These are phyloP conservation scores for Knoxia roxburghii DNA, from an alignment of 257 asterid species.

Conservation along the genomic window DNA sequence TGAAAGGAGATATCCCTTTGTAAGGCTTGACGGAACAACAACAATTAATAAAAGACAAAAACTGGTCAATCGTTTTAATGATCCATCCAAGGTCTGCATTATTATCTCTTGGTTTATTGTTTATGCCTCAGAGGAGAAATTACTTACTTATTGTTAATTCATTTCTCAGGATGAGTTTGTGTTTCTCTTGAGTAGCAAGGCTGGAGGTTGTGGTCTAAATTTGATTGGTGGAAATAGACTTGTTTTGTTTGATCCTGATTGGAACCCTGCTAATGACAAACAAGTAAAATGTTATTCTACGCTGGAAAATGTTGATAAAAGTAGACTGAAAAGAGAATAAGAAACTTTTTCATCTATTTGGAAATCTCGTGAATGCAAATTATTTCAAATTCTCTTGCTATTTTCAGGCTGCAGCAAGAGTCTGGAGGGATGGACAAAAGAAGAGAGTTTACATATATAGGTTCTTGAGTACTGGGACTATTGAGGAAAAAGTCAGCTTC, in stretches of 20 bases:
- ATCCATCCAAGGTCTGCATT: slow-evolving; percentile 61
- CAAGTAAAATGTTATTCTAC: slow-evolving; percentile 43
- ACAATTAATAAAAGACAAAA: slow-evolving; percentile 94
- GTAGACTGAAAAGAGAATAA: background rate
- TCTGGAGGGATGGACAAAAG: slow-evolving; percentile 99
- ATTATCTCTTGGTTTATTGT: slow-evolving; percentile 18
- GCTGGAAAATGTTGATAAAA: background rate
- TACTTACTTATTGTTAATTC: slow-evolving; percentile 11
- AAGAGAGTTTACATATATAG: slow-evolving; percentile 95
- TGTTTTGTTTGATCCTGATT: slow-evolving; percentile 96
- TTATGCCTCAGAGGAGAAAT: slow-evolving; percentile 13
- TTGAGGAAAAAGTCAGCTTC: slow-evolving; percentile 79
- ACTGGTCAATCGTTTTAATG: slow-evolving; percentile 83
- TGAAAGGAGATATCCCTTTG: slow-evolving; percentile 92
- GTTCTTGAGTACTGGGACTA: slow-evolving; percentile 92
- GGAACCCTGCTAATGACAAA: slow-evolving; percentile 99
- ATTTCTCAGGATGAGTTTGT: slow-evolving; percentile 84
- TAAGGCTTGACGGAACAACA: slow-evolving; percentile 92
- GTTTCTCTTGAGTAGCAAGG: slow-evolving; percentile 96
- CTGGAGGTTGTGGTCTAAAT: slow-evolving; percentile 99
- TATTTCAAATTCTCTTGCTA: slow-evolving; percentile 11
- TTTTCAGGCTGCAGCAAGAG: slow-evolving; percentile 94
- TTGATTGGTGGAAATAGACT: slow-evolving; percentile 92
- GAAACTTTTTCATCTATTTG: background rate
- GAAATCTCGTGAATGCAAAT: background rate